Evolutionary conservation across 768 basidiomycete species (phyloP), one percentile per base, ranked within the genome.

Genomic region (Tricholoma sp.): DNA sequence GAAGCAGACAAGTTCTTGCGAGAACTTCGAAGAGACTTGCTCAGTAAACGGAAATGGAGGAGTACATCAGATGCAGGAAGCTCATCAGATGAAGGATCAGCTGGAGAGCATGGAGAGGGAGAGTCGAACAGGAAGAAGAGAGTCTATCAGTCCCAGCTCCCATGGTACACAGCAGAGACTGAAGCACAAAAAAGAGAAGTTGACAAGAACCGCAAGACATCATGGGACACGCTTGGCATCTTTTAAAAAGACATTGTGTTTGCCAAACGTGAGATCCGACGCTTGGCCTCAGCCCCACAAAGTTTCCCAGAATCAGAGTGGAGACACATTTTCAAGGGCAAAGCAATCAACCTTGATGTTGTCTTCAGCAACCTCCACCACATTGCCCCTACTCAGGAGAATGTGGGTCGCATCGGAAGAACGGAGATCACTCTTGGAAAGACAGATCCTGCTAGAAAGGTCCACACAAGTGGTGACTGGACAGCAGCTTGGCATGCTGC

Each of bases 401-500:
- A 27, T 32, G 31, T 32, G 22, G 47, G 47, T 2, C 6, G 10
- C 31, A 24, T 50, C 8, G 10, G 47, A 50, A 16, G 24, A 27
- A 50, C 47, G 5, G 47, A 50, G 22, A 50, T 50, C 47, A 14
- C 12, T 24, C 31, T 50, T 24, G 21, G 47, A 14, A 24, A 50
- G 10, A 22, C 22, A 14, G 47, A 50, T 24, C 47, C 47, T 5
- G n/a, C 21, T 50, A 7, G 22, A 27, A 50, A 50, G n/a, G 47
- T 50, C 7, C 47, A 50, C 3, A 50, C 10, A 11, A 50, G 47
- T 19, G 31, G 47, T 21, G 22, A 50, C 21, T 50, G 47, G 47
- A 50, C 47, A 3, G 16, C 37, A 39, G 69, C 71, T 0, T 72
- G 65, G 61, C 34, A 57, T 9, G 11, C n/a, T 0, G 47, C 58